A percentile compares a stretch with the other conserved stretches of the same genome.
These are phyloP conservation scores for Odonthalia washingtoniensis DNA, from an alignment of 31 red algal genomes.

Conservation along the genomic window DNA sequence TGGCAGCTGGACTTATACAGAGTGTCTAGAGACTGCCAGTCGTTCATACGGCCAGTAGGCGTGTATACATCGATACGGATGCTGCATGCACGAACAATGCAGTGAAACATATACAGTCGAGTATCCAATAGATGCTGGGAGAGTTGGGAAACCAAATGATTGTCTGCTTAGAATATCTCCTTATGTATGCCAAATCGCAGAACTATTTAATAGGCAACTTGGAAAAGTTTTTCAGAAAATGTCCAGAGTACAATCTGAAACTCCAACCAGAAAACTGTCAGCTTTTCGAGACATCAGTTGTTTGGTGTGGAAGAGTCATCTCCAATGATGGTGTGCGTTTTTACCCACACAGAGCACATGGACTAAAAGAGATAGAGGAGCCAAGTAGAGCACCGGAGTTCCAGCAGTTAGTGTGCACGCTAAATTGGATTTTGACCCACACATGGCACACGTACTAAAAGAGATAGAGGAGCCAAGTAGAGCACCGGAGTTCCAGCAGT, in stretches of 20 bases:
- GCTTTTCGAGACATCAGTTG: background rate
- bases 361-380: no score
- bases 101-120: slow-evolving; percentile 6
- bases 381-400: no score
- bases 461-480: no score
- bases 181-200: background rate
- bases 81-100: slow-evolving; percentile 37
- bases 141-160: background rate
- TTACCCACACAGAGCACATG: no score
- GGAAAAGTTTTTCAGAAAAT: background rate
- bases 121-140: background rate
- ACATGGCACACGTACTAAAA: no score
- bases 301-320: background rate
- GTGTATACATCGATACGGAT: slow-evolving; percentile 11
- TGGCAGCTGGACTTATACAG: slow-evolving; percentile 12
- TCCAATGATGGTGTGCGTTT: no score
- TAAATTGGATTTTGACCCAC: no score
- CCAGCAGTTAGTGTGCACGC: no score
- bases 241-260: background rate
- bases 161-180: background rate
- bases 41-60: background rate
- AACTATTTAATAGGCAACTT: background rate
- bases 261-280: background rate
- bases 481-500: no score
- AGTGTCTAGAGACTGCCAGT: slow-evolving; percentile 21